Evolutionary conservation across 768 basidiomycete species (phyloP).

Genomic region (Melanogaster broomeanus): DNA sequence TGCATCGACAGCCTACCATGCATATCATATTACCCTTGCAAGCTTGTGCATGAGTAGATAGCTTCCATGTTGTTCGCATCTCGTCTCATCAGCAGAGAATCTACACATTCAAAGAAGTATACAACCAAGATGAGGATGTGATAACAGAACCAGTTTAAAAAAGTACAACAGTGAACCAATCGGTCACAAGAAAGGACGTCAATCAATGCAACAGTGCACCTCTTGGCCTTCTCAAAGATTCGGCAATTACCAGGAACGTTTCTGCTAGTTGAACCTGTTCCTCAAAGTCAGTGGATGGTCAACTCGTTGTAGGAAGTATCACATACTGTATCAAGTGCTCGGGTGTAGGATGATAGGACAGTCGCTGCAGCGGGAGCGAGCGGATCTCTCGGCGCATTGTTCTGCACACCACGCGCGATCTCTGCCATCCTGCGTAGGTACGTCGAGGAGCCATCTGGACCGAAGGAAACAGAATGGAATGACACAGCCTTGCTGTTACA

Average conservation of each 20-base stretch:
- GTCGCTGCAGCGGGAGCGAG: conserved; percentile 32
- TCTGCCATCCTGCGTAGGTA: conserved; percentile 50
- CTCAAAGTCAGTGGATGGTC: no score
- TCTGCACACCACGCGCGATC: conserved; percentile 51
- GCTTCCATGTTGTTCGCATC: no score
- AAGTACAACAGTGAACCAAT: no score
- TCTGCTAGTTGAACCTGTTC: conserved; percentile 54
- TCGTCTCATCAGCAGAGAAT: no score
- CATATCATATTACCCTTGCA: no score
- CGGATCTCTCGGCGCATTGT: conserved; percentile 42
- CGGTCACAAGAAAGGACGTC: no score
- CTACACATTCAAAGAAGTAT: no score
- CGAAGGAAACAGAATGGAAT: conserved; percentile 63
- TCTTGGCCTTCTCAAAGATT: conserved; percentile 57
- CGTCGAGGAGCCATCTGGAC: conserved; percentile 25
- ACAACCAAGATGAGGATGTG: no score
- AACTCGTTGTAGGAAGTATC: background rate
- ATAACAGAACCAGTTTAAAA: no score
- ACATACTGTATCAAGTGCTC: conserved; percentile 53
- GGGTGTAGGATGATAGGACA: conserved; percentile 47
- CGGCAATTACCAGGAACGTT: conserved; percentile 59
- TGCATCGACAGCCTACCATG: no score
- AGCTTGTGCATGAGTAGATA: no score
- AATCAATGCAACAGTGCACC: conserved; percentile 44
- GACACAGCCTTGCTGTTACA: conserved; percentile 50